A percentile compares a stretch with the other conserved stretches of the same genome.
phyloP scores from a whole-genome alignment of 176 grass and related monocot species.

The Aegilops bicornis region DNA sequence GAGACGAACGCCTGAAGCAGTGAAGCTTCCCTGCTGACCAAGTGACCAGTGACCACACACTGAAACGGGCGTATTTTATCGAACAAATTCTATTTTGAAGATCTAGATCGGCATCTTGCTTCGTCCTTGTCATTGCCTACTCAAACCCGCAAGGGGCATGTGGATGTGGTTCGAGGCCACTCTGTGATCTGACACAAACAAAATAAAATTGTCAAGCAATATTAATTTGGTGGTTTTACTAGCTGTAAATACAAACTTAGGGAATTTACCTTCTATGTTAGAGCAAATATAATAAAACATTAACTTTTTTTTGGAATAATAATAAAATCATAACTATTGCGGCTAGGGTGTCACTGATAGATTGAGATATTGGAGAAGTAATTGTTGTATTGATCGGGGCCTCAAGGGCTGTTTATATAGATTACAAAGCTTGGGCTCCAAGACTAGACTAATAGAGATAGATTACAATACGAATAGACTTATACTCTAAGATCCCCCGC shows the following conservation, averaged over 20 bases:
- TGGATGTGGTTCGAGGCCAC: background rate
- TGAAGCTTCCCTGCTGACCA: slow-evolving; percentile 3
- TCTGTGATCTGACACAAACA: background rate
- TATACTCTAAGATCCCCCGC: no score
- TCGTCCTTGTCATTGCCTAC: background rate
- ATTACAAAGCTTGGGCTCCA: no score
- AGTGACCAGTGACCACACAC: background rate
- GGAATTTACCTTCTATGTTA: background rate
- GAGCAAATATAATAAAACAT: no score
- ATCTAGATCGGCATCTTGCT: background rate
- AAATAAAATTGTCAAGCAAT: background rate
- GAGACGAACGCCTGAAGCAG: no score
- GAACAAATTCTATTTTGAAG: slow-evolving; percentile 9
- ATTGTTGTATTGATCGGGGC: no score
- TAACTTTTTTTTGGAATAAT: no score
- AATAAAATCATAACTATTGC: no score
- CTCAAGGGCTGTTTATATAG: no score
- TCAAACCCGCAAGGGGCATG: background rate
- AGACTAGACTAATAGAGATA: no score
- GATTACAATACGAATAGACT: no score
- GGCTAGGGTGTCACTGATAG: no score
- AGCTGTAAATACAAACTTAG: background rate
- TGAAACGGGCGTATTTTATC: background rate
- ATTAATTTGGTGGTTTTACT: background rate
- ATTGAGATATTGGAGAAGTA: no score